Base-by-base conservation (phyloP, 495 filamentous ascomycete species). In the Penicillium bovifimosum region DNA sequence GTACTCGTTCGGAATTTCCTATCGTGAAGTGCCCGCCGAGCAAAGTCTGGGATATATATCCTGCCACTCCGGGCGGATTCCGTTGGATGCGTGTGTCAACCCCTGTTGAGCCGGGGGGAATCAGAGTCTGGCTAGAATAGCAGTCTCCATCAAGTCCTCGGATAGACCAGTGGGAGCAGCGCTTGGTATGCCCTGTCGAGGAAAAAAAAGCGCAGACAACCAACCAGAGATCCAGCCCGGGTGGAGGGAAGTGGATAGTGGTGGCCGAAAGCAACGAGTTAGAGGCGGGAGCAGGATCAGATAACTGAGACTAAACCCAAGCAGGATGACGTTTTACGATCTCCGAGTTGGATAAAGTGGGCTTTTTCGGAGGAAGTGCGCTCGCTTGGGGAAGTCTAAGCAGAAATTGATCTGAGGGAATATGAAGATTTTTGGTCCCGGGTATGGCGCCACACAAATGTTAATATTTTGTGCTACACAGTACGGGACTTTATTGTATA, bases 221-320 rank as follows among this genome's bases (percentile, higher is more conserved):
- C n/a, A n/a, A n/a, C n/a, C n/a, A 52, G 52, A 59, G 52, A 50
- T 14, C 38, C 36, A 32, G 50, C 46, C 39, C 14, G 53, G 36
- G 62, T 63, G 62, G 62, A 65, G 59, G 46, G 59, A 52, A 62
- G 60, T 65, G 62, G 62, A 62, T 65, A 62, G 48, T 20, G 38
- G 34, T 40, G 41, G 35, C 50, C 29, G 28, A 28, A 53, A n/a
- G 35, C 16, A 50, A 62, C 62, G 60, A 65, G 62, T 65, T 35
- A 62, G 51, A 65, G 28, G n/a, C 7, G 26, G 34, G 56, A 48
- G 54, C n/a, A 51, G 49, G 59, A 65, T 65, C 62, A 65, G 62
- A 65, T 65, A 65, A 63, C 45, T 53, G 31, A 33, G 41, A 62
- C 56, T 58, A 58, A 44, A 47, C 55, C 55, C 32, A 56, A 55